phyloP scores from a whole-genome alignment of 2,329 filamentous ascomycete genomes.

The Moelleriella libera region DNA sequence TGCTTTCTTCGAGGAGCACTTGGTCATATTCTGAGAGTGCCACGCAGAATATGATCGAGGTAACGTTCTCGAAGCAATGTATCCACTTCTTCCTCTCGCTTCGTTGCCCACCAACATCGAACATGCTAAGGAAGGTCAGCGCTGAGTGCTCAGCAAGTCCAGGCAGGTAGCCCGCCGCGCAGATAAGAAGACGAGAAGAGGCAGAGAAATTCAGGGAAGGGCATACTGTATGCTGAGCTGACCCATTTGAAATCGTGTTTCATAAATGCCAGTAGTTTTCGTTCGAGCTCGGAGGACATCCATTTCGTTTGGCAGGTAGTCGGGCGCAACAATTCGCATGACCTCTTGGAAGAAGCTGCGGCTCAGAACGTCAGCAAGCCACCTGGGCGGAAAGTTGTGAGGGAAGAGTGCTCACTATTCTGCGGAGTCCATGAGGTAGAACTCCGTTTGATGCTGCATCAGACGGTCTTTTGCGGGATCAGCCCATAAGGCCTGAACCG shows the following conservation, averaged over 20 bases:
- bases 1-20: slow-evolving; percentile 90
- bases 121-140: slow-evolving; percentile 57
- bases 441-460: slow-evolving; percentile 91
- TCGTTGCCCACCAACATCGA: slow-evolving; percentile 92
- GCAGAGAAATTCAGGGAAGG: not conserved
- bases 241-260: slow-evolving; percentile 97
- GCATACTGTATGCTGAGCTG: slow-evolving; percentile 96
- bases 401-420: slow-evolving; percentile 62
- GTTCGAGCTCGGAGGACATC: slow-evolving; percentile 92
- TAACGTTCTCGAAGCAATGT: slow-evolving; percentile 98
- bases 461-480: slow-evolving; percentile 72
- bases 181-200: no score
- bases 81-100: slow-evolving; percentile 99
- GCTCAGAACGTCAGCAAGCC: not conserved
- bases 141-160: not conserved
- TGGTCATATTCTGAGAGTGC: slow-evolving; percentile 97
- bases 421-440: slow-evolving; percentile 98
- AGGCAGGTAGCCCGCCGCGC: no score
- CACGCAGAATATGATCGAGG: slow-evolving; percentile 98
- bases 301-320: slow-evolving; percentile 87
- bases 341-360: slow-evolving; percentile 91
- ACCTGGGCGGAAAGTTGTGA: not conserved
- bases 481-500: slow-evolving; percentile 78
- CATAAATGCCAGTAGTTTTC: slow-evolving; percentile 98
- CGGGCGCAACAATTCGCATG: slow-evolving; percentile 63